phyloP scores from a whole-genome alignment of 2,329 filamentous ascomycete species.

The Fusarium devonianum region DNA sequence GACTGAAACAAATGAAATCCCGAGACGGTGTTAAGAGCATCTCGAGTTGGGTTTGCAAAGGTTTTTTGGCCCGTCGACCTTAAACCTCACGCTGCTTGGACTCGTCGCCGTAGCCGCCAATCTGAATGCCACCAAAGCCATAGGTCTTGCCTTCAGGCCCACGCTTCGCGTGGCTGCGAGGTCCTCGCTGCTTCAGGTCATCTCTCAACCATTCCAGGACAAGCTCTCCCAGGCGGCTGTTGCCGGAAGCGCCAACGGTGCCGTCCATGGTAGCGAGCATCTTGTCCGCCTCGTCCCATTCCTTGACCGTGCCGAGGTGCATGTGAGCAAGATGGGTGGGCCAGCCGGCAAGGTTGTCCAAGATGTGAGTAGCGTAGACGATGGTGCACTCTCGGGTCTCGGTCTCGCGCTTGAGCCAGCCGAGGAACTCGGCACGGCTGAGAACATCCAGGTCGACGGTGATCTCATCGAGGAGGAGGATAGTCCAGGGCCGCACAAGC shows the following conservation, averaged over 20 bases:
- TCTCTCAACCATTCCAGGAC: conserved; percentile 87
- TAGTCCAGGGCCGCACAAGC: conserved; percentile 86
- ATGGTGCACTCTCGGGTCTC: conserved; percentile 84
- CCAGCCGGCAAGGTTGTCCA: conserved; percentile 95
- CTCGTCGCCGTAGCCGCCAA: conserved; percentile 67
- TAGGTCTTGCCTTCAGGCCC: conserved; percentile 72
- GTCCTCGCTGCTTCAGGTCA: conserved; percentile 81
- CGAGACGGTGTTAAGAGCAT: conserved; percentile 36
- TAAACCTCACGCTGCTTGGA: conserved; percentile 48
- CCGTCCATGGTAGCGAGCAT: conserved; percentile 66
- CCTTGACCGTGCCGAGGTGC: conserved; percentile 86
- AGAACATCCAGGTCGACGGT: conserved; percentile 95
- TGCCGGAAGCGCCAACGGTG: conserved; percentile 61
- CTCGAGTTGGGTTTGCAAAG: not conserved
- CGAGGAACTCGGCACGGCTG: conserved; percentile 82
- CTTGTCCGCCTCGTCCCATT: conserved; percentile 77
- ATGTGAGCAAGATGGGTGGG: conserved; percentile 96
- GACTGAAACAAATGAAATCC: conserved; percentile 10
- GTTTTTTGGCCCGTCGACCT: not conserved
- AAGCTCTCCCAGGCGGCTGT: conserved; percentile 84
- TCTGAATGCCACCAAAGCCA: conserved; percentile 56
- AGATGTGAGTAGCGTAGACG: conserved; percentile 96
- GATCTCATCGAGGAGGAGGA: conserved; percentile 93
- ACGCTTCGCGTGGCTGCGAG: conserved; percentile 66
- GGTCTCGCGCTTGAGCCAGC: conserved; percentile 87